phyloP scores from a whole-genome alignment of 2,329 filamentous ascomycete species.

The Parascedosporium putredinis region DNA sequence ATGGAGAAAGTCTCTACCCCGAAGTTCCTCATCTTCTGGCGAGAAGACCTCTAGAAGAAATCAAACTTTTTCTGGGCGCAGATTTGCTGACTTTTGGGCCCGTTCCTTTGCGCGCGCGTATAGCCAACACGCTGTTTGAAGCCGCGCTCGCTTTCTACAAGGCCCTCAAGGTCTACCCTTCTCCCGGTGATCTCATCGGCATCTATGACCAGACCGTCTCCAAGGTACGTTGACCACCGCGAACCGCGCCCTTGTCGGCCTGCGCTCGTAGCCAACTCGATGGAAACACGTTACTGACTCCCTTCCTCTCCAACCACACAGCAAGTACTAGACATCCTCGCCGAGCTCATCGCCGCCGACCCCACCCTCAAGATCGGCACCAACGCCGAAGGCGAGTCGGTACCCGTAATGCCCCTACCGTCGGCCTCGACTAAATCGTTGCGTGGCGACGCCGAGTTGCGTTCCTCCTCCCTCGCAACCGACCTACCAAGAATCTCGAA shows the following conservation, averaged over 20 bases:
- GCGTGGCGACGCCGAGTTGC: background rate
- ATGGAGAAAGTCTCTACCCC: too few species aligned
- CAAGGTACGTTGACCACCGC: slow-evolving; percentile 51
- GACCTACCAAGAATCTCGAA: background rate
- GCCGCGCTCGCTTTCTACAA: slow-evolving; percentile 95
- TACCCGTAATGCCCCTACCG: slow-evolving; percentile 24
- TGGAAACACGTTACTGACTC: too few species aligned
- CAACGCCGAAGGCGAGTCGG: slow-evolving; percentile 15
- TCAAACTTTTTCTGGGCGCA: too few species aligned
- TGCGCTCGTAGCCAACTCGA: slow-evolving; percentile 14
- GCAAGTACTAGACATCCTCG: slow-evolving; percentile 89
- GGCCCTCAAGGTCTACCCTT: slow-evolving; percentile 95
- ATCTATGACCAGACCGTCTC: slow-evolving; percentile 99
- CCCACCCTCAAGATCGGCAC: slow-evolving; percentile 53
- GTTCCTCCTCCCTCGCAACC: background rate
- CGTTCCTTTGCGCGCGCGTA: too few species aligned
- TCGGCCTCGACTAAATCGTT: slow-evolving; percentile 43
- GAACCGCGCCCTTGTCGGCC: too few species aligned
- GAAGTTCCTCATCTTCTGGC: too few species aligned
- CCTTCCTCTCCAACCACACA: slow-evolving; percentile 22
- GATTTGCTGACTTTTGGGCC: background rate
- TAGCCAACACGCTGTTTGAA: slow-evolving; percentile 40
- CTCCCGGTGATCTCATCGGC: slow-evolving; percentile 80
- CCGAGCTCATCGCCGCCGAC: slow-evolving; percentile 96
- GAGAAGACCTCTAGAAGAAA: too few species aligned